Base-by-base conservation (phyloP, 257 asterid species). In the Lithospermum erythrorhizon region DNA sequence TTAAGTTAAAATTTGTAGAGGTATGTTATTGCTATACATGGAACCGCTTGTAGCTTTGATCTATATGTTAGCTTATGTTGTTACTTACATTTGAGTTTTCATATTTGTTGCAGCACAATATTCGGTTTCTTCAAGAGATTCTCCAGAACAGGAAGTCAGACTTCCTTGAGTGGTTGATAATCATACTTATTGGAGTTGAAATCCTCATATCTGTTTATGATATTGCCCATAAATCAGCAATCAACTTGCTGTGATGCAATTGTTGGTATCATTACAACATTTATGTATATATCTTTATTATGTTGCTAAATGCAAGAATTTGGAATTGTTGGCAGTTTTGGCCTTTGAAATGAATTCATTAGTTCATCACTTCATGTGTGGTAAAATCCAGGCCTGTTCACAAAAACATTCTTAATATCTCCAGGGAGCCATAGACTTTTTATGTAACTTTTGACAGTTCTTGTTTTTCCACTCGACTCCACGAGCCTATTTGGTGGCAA, bases 91-190 rank as follows among this genome's bases (percentile, higher is more conserved):
- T 47, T 62, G 27, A 6, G 14, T 65, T 19, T 59, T 54, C 35
- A n/a, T 27, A 0, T 27, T 5, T 16, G 19, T 57, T 69, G 87
- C 95, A 91, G 98, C 98, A 91, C 55, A 91, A 91, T 24, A 91
- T 91, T 45, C 95, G 96, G 27, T 87, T 87, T 63, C 95, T 87
- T 67, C 95, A 87, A 71, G 97, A 90, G 72, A 87, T 87, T 78
- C 96, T 91, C 65, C 98, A 91, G 79, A 91, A 91, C 41, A 81
- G 98, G 78, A 90, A 84, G 71, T 88, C 98, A 6, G 96, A 86
- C 72, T 91, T 86, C 75, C 87, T 91, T 0, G 98, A 88, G 71
- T 88, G 96, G 96, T 87, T 91, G 69, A 91, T 91, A 32, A 88
- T 91, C 77, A 75, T 91, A 68, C 79, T 91, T 37, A 91, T 91